Percentiles rank a stretch among this genome's conserved stretches.
phyloP scores from a whole-genome alignment of 768 basidiomycete species.

The Suillus fuscotomentosus region DNA sequence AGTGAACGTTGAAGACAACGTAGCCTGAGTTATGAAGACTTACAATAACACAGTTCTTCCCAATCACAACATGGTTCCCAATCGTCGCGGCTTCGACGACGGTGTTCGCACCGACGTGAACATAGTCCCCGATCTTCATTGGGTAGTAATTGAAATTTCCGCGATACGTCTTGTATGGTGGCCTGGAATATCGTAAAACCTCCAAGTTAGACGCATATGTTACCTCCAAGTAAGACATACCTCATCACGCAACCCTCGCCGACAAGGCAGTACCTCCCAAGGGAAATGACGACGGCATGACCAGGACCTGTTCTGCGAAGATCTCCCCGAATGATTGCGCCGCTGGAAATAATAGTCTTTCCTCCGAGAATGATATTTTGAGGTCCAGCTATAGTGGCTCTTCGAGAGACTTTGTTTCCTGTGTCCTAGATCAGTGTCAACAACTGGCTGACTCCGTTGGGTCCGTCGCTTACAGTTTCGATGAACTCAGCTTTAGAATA shows the following conservation, averaged over 20 bases:
- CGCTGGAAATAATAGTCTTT: conserved; percentile 91
- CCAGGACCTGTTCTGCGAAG: conserved; percentile 85
- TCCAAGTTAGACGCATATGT: neutral
- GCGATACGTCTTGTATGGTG: conserved; percentile 87
- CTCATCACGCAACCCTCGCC: conserved; percentile 90
- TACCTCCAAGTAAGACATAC: conserved; percentile 36
- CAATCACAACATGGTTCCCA: conserved; percentile 92
- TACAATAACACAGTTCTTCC: conserved; percentile 93
- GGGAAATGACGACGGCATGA: conserved; percentile 89
- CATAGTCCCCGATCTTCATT: conserved; percentile 95
- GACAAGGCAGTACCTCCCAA: conserved; percentile 91
- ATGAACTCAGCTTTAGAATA: conserved; percentile 85
- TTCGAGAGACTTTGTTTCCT: conserved; percentile 92
- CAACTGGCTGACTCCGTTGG: neutral
- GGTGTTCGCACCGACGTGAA: conserved; percentile 86
- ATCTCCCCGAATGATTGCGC: conserved; percentile 92
- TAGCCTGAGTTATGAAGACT: conserved; percentile 22
- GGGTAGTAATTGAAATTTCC: conserved; percentile 97
- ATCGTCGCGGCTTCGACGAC: conserved; percentile 95
- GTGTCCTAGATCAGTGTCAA: conserved; percentile 62
- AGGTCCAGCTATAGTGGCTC: conserved; percentile 88
- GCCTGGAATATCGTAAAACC: conserved; percentile 38
- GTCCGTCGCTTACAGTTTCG: conserved; percentile 63
- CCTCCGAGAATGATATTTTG: conserved; percentile 97
- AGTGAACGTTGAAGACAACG: neutral